Percentiles rank a stretch among this genome's conserved stretches.
Conservation (phyloP, 768 basidiomycete genomes). For the Chalciporus sphaerocephalus region DNA sequence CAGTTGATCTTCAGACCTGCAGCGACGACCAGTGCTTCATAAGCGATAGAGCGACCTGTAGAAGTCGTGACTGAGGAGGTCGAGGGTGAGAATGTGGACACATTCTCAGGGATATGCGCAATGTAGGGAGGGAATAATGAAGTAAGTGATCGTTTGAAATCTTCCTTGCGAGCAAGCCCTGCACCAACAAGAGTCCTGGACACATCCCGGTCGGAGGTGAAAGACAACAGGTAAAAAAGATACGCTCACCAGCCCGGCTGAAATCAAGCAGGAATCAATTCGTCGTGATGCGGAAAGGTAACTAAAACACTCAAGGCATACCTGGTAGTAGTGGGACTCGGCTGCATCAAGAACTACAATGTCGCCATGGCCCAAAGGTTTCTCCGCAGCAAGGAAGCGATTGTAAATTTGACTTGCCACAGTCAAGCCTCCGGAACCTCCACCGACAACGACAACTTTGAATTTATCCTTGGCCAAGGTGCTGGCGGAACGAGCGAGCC, state of each 20-base stretch:
- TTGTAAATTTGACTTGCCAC: constrained; percentile 87
- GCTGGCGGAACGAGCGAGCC: constrained; percentile 21
- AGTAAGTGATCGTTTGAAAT: constrained; percentile 60
- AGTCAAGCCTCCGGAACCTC: constrained; percentile 75
- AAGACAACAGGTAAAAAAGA: neutral
- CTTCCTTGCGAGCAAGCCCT: constrained; percentile 71
- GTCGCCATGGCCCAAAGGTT: constrained; percentile 65
- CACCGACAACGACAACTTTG: constrained; percentile 85
- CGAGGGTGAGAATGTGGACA: constrained; percentile 69
- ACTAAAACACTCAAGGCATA: constrained; percentile 27
- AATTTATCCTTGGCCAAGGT: constrained; percentile 47
- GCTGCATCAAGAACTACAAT: constrained; percentile 83
- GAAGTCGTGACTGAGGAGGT: constrained; percentile 69
- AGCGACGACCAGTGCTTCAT: constrained; percentile 86
- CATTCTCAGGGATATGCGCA: constrained; percentile 64
- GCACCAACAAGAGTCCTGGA: constrained; percentile 86
- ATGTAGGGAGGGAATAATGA: constrained; percentile 75
- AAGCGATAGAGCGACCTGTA: constrained; percentile 64
- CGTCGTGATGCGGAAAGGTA: neutral
- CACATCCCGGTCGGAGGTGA: constrained; percentile 2
- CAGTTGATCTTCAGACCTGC: constrained; percentile 87
- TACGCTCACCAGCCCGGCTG: constrained; percentile 82
- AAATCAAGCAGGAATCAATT: neutral
- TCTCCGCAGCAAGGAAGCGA: constrained; percentile 67
- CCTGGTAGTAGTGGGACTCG: constrained; percentile 82